Base-by-base conservation (phyloP, 306 rosid species). In the Trichosanthes truncata region DNA sequence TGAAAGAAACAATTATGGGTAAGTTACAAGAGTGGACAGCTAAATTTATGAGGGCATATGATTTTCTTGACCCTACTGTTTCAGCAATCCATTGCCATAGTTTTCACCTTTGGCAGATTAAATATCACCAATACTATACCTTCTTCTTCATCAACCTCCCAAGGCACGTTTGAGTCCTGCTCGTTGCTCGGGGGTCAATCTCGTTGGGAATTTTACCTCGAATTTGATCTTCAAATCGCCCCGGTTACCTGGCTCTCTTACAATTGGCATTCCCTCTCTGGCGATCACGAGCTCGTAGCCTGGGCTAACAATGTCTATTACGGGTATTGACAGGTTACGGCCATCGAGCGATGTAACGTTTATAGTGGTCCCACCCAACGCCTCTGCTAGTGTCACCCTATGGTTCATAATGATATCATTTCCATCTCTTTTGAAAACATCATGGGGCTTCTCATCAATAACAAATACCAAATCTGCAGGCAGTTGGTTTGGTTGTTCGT, bases 231-330 rank as follows among this genome's bases (percentile, higher is more conserved):
- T 93, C 84, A 93, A 82, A 66, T 93, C 92, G 68, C 99, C 99
- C 65, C 86, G 88, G 60, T 85, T 83, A 17, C 97, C 92, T 2
- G 89, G 92, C 53, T 90, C 97, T 76, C 87, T 96, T 9, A 87
- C 86, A 61, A 91, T 85, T 9, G 98, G 98, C 99, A 96, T 96
- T 45, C 99, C 99, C 78, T 96, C 97, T 67, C 85, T 84, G n/a
- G 90, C 67, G 43, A 91, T 86, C 43, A 78, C 71, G 4, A 90
- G 80, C 89, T 96, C 99, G 17, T 86, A 93, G 40, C 96, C 93
- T 1, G 98, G 94, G 88, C 89, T 93, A 72, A 93, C 92, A 18
- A 93, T 90, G 73, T 90, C 89, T 13, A 81, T 89, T 67, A 96
- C 89, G 1, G 96, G 91, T 15, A 93, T 33, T 0, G 86, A 80